These are phyloP conservation scores for Musa balbisiana DNA, from an alignment of 202 grass and related monocot species.

Conservation along the genomic window DNA sequence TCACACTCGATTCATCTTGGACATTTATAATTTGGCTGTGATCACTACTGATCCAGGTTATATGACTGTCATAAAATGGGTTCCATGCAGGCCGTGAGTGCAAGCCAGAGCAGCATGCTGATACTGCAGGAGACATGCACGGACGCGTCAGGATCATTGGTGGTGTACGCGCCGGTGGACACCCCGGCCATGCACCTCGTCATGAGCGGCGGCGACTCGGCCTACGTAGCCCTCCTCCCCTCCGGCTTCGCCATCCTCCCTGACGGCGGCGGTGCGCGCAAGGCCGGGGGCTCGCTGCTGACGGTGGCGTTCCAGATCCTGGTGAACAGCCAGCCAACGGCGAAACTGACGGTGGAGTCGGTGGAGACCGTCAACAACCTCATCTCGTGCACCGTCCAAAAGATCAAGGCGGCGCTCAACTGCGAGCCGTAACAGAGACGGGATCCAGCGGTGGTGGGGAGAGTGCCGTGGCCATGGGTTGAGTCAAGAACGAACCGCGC, in stretches of 20 bases:
- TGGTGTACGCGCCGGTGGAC: constrained; percentile 24
- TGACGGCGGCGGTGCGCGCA: background rate
- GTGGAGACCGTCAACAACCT: constrained; percentile 25
- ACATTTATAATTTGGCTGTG: no score
- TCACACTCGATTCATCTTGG: no score
- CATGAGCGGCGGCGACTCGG: constrained; percentile 17
- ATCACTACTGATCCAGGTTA: no score
- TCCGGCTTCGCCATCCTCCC: constrained; percentile 23
- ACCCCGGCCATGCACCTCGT: constrained; percentile 19
- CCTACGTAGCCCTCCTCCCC: constrained; percentile 20
- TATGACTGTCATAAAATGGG: no score
- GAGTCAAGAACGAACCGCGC: constrained; percentile 28
- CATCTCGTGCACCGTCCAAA: constrained; percentile 21
- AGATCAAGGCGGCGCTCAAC: constrained; percentile 18
- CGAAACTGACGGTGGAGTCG: constrained; percentile 19
- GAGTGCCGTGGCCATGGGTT: background rate
- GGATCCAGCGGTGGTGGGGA: background rate
- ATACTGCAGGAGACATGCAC: constrained; percentile 24
- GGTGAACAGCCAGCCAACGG: constrained; percentile 24
- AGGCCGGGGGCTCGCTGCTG: constrained; percentile 4
- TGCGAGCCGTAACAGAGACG: background rate
- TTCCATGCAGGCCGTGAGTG: constrained; percentile 3
- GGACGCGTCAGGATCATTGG: constrained; percentile 14
- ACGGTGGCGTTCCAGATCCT: constrained; percentile 24
- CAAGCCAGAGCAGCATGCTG: constrained; percentile 25